Base-by-base conservation (phyloP, 2,329 filamentous ascomycete species). In the Teratosphaeria nubilosa region DNA sequence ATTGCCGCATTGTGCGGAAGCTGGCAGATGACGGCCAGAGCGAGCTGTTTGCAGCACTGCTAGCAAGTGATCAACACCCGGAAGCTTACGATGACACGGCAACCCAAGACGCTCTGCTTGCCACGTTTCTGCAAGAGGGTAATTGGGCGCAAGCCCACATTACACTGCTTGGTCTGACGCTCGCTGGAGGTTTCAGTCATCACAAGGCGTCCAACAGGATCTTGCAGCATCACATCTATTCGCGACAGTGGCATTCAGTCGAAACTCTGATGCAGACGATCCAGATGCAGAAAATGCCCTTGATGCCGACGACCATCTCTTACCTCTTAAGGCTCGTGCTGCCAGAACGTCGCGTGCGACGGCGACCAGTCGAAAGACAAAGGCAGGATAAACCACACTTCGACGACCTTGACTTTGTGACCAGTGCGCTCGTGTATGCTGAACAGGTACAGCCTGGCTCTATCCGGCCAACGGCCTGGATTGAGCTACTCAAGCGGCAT, bases 31-130 rank as follows among this genome's bases (percentile, higher is more conserved):
- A 80, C 34, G 77, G 79, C 31, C 79, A 86, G n/a, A 76, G 74
- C 32, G 72, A 76, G 6, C 66, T 84, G 22, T 76, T 84, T 56
- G 70, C 76, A 9, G 76, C 78, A 60, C 68, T 86, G 10, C 65
- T 85, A 7, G 66, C 76, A 45, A 85, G 79, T 62, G 85, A 88
- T 66, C 80, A 86, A 59, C 85, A 87, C 71, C 84, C 84, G 1
- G 84, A 86, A 60, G 76, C 79, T 7, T 79, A 85, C 54, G 83
- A 84, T 63, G 79, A 87, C 65, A 62, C 60, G 5, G 62, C 73
- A 5, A 71, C 81, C 11, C 84, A 86, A 65, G 77, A 82, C 60
- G 71, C 73, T 3, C 71, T 87, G 4, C 73, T 87, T 2, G 63
- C 73, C 4, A 75, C 75, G 13, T 83, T 82, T 65, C 75, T 83